Base-by-base conservation (phyloP, 2,329 filamentous ascomycete species). In the Fusarium caatingaense region DNA sequence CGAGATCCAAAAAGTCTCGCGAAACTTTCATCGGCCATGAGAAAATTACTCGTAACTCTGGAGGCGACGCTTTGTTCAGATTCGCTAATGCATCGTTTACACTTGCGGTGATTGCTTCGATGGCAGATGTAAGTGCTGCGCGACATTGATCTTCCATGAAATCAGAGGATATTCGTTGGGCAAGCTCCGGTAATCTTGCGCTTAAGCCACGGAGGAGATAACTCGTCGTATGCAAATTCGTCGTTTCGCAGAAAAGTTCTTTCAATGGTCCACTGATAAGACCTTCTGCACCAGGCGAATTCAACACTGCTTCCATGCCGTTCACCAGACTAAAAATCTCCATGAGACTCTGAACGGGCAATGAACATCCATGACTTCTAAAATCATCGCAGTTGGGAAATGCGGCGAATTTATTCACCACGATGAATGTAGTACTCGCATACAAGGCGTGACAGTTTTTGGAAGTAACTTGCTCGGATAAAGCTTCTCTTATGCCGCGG, bases 261-360 rank as follows among this genome's bases (percentile, higher is more conserved):
- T 47, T 58, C 1, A 71, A 20, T 5, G 68, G 68, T 0, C 68
- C 68, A 0, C 15, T 42, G 0, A 18, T 5, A 0, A 71, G 66
- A 18, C 44, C 47, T 1, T 16, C 49, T 5, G 56, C 66, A 34
- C 58, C 68, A 2, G 68, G 60, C 1, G 64, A 65, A 1, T 51
- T 41, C 4, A 71, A 7, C 1, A 71, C 37, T 6, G 64, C 64
- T 3, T 55, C 60, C 56, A 71, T 68, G 2, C 64, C 64, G 5
- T 71, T 68, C 0, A 71, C 68, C 1, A 71, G 45, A 7, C 60
- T 65, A 7, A 71, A 71, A 9, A 71, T 68, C 16, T 71, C 68
- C 37, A 71, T 42, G 0, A 71, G 21, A 1, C 59, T 64, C 1
- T 68, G 48, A 1, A 71, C 56, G 2, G 68, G 64, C 3, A 50